Percentiles rank a stretch among this genome's conserved stretches.
These are phyloP conservation scores for Penicillium freii DNA, from an alignment of 2,329 filamentous ascomycete genomes.

Conservation along the genomic window DNA sequence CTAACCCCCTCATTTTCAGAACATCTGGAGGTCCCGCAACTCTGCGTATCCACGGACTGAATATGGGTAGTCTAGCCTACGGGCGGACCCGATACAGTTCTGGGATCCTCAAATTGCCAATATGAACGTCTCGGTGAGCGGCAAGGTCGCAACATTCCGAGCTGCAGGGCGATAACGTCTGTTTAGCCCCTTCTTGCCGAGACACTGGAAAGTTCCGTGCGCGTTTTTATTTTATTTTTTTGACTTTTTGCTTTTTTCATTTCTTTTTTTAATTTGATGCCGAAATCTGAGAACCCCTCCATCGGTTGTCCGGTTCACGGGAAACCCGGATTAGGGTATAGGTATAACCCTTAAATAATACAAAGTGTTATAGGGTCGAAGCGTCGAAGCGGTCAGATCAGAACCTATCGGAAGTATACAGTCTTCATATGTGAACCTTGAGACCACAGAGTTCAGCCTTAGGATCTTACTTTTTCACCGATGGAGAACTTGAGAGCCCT, in stretches of 20 bases:
- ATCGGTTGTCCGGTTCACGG: background rate
- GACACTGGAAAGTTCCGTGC: slow-evolving; percentile 12
- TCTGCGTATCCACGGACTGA: background rate
- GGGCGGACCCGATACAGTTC: background rate
- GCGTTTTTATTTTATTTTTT: slow-evolving; percentile 8
- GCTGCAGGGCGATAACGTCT: slow-evolving; percentile 19
- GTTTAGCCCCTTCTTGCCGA: slow-evolving; percentile 17
- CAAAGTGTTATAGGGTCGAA: slow-evolving; percentile 4
- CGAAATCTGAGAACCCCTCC: background rate
- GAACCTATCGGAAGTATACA: slow-evolving; percentile 6
- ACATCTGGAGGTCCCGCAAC: slow-evolving; percentile 9
- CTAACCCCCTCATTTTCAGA: slow-evolving; percentile 3
- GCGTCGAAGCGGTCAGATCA: slow-evolving; percentile 17
- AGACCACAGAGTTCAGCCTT: slow-evolving; percentile 20
- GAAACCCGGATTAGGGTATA: background rate
- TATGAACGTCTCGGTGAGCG: slow-evolving; percentile 14
- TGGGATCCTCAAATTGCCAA: slow-evolving; percentile 6
- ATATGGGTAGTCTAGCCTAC: background rate
- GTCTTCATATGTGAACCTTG: background rate
- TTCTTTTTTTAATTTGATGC: background rate
- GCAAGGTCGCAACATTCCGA: slow-evolving; percentile 21
- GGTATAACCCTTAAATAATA: background rate
- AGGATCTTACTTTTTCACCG: slow-evolving; percentile 16
- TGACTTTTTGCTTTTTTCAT: background rate
- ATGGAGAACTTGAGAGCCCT: background rate